Base-by-base conservation (phyloP, 768 basidiomycete species). In the Rhodotorula paludigena region DNA sequence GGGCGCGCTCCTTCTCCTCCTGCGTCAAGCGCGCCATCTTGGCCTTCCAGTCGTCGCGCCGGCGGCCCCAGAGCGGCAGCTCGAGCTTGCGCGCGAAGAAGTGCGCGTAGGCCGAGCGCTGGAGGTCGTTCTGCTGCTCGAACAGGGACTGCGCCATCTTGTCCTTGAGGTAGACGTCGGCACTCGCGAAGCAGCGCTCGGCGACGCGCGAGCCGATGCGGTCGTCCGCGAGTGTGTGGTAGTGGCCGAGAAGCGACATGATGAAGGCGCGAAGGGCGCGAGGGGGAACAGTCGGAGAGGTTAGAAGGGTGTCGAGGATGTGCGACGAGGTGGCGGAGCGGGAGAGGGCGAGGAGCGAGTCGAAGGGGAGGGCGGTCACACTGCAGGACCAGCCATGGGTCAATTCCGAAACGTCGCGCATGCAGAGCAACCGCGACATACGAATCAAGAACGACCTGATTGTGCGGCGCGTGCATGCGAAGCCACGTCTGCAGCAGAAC, bases 121-220 rank as follows among this genome's bases (percentile, higher is more conserved):
- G 84, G 21, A 98, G 84, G 25, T 81, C 81, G 39, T 85, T 83
- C 66, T 91, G 87, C 66, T 89, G 83, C 2, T 84, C 79, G 30
- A 41, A 57, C 21, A 90, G 79, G 18, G 97, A 81, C 32, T 85
- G 85, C 4, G 88, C 92, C 60, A 99, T 90, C 78, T 93, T 94
- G 80, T 96, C 92, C 90, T 89, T 92, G 71, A 96, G 83, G 78
- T 89, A 97, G 1, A 90, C 87, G 79, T 99, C 96, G n/a, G 89
- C 87, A 68, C 84, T 85, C 2, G 83, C 85, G 91, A 92, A 98
- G 72, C 88, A 89, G n/a, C 88, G 85, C 74, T 93, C 94, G 9
- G 85, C 89, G 1, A 98, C 86, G 54, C 91, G 83, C 74, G 89
- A 90, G 52, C 96, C 96, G 69, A 96, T 85, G 52, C 88, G 85